Evolutionary conservation across 352 stramenopile species (phyloP).

Genomic region (Aphanomyces astaci): DNA sequence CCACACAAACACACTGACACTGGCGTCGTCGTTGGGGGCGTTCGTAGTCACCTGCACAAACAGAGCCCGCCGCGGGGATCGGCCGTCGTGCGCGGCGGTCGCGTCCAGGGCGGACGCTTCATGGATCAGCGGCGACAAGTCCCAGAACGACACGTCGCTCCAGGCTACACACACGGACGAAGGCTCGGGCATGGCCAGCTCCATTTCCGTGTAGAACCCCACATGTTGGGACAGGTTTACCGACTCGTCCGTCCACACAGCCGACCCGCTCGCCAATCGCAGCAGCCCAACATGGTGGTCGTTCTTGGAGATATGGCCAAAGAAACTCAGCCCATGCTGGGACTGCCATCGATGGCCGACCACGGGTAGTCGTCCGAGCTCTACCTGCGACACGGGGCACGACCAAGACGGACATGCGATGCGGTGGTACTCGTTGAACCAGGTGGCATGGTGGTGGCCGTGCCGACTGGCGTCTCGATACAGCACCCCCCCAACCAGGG

Average conservation of each 20-base stretch:
- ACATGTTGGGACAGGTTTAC: conserved; percentile 32
- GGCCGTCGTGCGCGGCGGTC: conserved; percentile 1
- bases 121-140: conserved; percentile 41
- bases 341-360: conserved; percentile 26
- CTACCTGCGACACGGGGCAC: not conserved
- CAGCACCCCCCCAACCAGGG: conserved; percentile 53
- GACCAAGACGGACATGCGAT: not conserved
- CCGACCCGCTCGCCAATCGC: conserved; percentile 31
- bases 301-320: conserved; percentile 26
- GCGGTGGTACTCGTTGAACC: conserved; percentile 36
- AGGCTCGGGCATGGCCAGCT: conserved; percentile 24
- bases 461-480: conserved; percentile 56
- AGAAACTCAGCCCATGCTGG: conserved; percentile 8
- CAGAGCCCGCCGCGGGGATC: not conserved
- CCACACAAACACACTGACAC: conserved; percentile 29
- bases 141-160: conserved; percentile 63
- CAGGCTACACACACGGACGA: conserved; percentile 46
- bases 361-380: not conserved
- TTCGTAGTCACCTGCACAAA: conserved; percentile 3
- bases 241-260: conserved; percentile 41
- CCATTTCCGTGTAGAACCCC: conserved; percentile 41
- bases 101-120: conserved; percentile 26
- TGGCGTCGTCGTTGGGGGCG: not conserved
- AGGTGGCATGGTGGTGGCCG: conserved; percentile 70
- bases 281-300: no score